A percentile compares a stretch with the other conserved stretches of the same genome.
Conservation (phyloP, 2,329 filamentous ascomycete genomes). For the Xylariaceae sp. region DNA sequence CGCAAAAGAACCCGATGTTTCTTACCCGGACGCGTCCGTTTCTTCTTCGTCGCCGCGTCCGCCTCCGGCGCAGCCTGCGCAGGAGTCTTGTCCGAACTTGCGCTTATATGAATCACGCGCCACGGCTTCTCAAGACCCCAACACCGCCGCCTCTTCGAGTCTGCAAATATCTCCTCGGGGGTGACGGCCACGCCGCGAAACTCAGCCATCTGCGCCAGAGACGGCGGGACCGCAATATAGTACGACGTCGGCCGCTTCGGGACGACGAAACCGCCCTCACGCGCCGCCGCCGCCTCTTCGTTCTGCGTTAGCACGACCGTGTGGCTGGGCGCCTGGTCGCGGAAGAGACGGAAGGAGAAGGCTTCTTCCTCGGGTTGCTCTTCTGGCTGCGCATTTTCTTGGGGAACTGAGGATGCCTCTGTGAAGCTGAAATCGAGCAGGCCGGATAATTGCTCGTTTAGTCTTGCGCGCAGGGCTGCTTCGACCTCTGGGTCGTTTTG, state of each 20-base stretch:
- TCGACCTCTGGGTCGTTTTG: slow-evolving; percentile 28
- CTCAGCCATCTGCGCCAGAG: slow-evolving; percentile 34
- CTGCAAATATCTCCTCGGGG: slow-evolving; percentile 45
- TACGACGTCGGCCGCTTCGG: slow-evolving; percentile 41
- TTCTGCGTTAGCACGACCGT: slow-evolving; percentile 48
- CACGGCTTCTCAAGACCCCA: slow-evolving; percentile 60
- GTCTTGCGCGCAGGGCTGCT: slow-evolving; percentile 38
- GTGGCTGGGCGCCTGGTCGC: slow-evolving; percentile 38
- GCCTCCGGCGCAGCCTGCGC: not conserved
- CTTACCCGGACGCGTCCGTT: slow-evolving; percentile 47
- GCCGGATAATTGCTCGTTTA: slow-evolving; percentile 45
- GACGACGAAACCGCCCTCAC: slow-evolving; percentile 37
- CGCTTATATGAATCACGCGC: slow-evolving; percentile 45
- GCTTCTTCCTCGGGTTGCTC: slow-evolving; percentile 34
- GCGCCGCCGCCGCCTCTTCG: slow-evolving; percentile 34
- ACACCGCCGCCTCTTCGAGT: slow-evolving; percentile 39
- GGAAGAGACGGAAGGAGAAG: slow-evolving; percentile 57
- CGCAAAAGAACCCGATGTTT: slow-evolving; percentile 51
- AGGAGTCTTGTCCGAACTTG: slow-evolving; percentile 28
- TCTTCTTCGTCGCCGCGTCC: slow-evolving; percentile 21
- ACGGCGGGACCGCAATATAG: slow-evolving; percentile 43
- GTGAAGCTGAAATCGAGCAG: slow-evolving; percentile 39
- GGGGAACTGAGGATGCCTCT: slow-evolving; percentile 16
- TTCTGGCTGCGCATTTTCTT: slow-evolving; percentile 14
- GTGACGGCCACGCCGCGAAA: slow-evolving; percentile 46